Evolutionary conservation across 768 basidiomycete genomes (phyloP).

Genomic region (Mycena rosella): DNA sequence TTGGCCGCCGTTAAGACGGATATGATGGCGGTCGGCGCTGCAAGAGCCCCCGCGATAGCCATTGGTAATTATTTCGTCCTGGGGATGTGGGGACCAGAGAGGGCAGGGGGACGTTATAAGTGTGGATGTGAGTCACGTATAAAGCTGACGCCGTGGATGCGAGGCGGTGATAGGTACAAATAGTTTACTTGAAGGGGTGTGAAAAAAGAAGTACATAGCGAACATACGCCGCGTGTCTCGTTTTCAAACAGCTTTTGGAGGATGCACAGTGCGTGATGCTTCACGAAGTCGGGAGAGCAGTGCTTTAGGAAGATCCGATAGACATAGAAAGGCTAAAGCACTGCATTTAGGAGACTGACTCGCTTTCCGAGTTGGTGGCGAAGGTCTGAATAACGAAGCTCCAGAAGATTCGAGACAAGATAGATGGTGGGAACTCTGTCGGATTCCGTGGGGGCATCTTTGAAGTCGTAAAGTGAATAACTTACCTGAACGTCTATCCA

Average conservation of each 20-base stretch:
- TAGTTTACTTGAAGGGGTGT: neutral
- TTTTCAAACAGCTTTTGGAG: neutral
- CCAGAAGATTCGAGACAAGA: neutral
- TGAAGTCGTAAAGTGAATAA: too few species aligned
- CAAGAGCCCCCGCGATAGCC: neutral
- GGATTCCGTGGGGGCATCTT: too few species aligned
- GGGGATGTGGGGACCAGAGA: neutral
- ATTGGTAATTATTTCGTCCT: neutral
- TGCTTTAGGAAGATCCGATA: too few species aligned
- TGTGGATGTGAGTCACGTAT: too few species aligned
- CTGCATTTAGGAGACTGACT: too few species aligned
- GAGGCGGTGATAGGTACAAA: neutral
- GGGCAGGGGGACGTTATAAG: neutral
- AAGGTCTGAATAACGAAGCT: neutral
- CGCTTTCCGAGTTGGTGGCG: too few species aligned
- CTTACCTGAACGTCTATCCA: too few species aligned
- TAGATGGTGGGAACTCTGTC: too few species aligned
- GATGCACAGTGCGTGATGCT: neutral
- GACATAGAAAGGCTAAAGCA: too few species aligned
- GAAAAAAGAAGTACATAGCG: neutral
- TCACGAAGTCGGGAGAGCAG: too few species aligned
- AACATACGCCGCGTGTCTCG: neutral
- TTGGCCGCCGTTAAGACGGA: neutral
- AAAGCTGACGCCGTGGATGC: neutral
- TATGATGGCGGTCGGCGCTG: neutral